phyloP scores from a whole-genome alignment of 129 eudicot species.

The Chrysanthemum makinoi region DNA sequence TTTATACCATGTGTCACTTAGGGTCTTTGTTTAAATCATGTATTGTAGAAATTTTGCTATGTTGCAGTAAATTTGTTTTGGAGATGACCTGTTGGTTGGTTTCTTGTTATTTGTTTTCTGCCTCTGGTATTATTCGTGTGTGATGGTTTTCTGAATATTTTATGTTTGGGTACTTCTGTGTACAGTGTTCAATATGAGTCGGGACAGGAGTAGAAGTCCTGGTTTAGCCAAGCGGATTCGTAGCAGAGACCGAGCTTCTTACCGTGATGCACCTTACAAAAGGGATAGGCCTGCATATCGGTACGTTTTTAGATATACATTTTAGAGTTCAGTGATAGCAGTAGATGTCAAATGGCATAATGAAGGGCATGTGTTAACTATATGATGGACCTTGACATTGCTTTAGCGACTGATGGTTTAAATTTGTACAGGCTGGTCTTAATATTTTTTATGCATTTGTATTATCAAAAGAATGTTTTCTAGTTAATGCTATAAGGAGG shows the following conservation, averaged over 20 bases:
- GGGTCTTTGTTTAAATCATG: slow-evolving; percentile 9
- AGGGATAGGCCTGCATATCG: slow-evolving; percentile 49
- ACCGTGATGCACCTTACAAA: slow-evolving; percentile 69
- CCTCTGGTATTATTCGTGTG: neutral
- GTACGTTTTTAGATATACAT: slow-evolving; percentile 23
- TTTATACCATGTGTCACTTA: neutral
- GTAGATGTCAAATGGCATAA: slow-evolving; percentile 5
- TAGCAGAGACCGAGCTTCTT: slow-evolving; percentile 50
- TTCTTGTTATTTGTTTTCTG: slow-evolving; percentile 3
- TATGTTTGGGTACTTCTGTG: slow-evolving; percentile 1
- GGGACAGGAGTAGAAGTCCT: slow-evolving; percentile 58
- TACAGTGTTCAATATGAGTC: slow-evolving; percentile 39
- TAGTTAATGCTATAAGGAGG: neutral
- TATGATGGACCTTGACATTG: slow-evolving; percentile 5
- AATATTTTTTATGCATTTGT: no score
- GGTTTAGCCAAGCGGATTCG: slow-evolving; percentile 43
- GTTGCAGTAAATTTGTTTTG: slow-evolving; percentile 7
- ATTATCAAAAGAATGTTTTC: slow-evolving; percentile 14
- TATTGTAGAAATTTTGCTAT: neutral
- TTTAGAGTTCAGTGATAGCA: neutral
- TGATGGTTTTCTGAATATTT: slow-evolving; percentile 8
- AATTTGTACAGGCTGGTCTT: neutral
- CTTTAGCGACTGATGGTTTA: slow-evolving; percentile 8
- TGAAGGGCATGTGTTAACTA: slow-evolving; percentile 12
- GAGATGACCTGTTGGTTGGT: slow-evolving; percentile 7